A percentile compares a stretch with the other conserved stretches of the same genome.
phyloP scores from a whole-genome alignment of 345 rosid genomes.

The Cardamine occulta region DNA sequence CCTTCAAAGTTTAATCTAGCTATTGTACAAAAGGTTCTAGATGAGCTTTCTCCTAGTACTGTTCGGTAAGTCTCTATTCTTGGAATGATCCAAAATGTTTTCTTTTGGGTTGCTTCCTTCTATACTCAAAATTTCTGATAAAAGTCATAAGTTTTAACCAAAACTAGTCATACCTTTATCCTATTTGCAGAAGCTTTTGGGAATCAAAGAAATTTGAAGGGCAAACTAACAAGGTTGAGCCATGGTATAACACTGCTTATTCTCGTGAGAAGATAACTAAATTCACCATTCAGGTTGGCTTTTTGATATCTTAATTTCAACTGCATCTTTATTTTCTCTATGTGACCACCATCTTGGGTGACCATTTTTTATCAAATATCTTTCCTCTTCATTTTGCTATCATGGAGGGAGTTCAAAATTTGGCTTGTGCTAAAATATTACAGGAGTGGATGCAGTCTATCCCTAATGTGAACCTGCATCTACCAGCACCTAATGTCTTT shows the following conservation, averaged over 20 bases:
- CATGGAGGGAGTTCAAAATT: background rate
- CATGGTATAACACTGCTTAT: slow-evolving; percentile 57
- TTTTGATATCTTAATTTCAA: slow-evolving; percentile 36
- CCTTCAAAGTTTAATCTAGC: slow-evolving; percentile 67
- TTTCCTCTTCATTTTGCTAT: too few species aligned
- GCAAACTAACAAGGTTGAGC: slow-evolving; percentile 68
- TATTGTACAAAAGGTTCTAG: slow-evolving; percentile 56
- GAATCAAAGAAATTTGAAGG: slow-evolving; percentile 83
- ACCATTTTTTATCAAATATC: too few species aligned
- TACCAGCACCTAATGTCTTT: slow-evolving; percentile 71
- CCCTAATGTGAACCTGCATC: slow-evolving; percentile 63
- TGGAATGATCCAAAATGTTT: background rate
- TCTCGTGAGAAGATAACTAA: too few species aligned
- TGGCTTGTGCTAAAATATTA: slow-evolving; percentile 30
- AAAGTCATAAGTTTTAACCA: background rate
- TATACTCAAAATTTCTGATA: background rate
- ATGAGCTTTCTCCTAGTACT: slow-evolving; percentile 60
- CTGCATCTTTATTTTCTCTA: too few species aligned
- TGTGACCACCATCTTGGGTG: too few species aligned
- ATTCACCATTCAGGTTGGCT: too few species aligned
- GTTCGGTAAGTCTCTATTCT: slow-evolving; percentile 57
- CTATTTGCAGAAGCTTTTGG: slow-evolving; percentile 73
- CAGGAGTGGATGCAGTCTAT: slow-evolving; percentile 77
- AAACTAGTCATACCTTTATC: background rate
- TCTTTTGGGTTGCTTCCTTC: background rate